These are phyloP conservation scores for Podaxis pistillaris DNA, from an alignment of 768 basidiomycete genomes.

Conservation along the genomic window DNA sequence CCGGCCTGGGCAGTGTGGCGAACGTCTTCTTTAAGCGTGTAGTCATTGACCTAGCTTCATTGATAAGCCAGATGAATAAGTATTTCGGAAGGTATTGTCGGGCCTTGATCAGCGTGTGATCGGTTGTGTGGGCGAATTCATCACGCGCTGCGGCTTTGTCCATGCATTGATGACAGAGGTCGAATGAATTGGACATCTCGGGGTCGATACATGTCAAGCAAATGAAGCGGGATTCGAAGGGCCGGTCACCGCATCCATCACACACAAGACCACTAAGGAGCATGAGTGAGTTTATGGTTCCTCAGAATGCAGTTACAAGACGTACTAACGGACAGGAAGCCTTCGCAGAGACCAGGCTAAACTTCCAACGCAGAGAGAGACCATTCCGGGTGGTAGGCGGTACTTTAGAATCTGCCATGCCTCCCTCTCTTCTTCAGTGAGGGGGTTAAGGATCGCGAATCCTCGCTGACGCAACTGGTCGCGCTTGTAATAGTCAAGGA, in stretches of 20 bases:
- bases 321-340: constrained; percentile 33
- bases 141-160: not conserved
- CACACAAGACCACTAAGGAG: constrained; percentile 24
- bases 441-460: constrained; percentile 22
- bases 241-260: constrained; percentile 29
- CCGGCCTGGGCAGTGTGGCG: not conserved
- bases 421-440: constrained; percentile 24
- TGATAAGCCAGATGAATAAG: not conserved
- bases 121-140: not conserved
- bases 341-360: constrained; percentile 32
- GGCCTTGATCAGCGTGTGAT: constrained; percentile 6
- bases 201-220: constrained; percentile 33
- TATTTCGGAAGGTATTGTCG: not conserved
- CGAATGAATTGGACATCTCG: constrained; percentile 24
- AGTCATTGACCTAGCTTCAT: not conserved
- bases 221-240: constrained; percentile 28
- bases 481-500: constrained; percentile 28
- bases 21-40: not conserved
- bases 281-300: no score
- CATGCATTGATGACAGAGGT: constrained; percentile 5
- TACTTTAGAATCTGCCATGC: constrained; percentile 25
- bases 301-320: not conserved
- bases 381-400: constrained; percentile 30
- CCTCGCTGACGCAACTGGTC: constrained; percentile 25
- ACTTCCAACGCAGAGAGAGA: constrained; percentile 31